Percentiles rank a stretch among this genome's conserved stretches.
phyloP scores from a whole-genome alignment of 129 eudicot genomes.

The Escallonia rubra region DNA sequence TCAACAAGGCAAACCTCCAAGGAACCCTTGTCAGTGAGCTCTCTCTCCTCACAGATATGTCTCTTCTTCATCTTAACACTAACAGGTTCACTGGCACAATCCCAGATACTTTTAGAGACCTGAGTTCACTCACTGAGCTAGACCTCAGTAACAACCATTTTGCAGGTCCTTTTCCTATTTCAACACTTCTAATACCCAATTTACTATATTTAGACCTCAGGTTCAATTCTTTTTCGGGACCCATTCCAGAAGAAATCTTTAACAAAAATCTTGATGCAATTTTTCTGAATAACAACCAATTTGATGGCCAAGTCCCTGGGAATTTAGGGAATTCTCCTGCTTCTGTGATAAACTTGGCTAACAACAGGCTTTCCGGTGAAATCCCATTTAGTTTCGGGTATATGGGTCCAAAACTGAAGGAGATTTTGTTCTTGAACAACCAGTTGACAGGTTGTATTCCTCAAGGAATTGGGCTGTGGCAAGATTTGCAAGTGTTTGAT shows the following conservation, averaged over 20 bases:
- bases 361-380: conserved; percentile 64
- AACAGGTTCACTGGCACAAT: conserved; percentile 74
- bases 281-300: conserved; percentile 67
- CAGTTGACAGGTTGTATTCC: conserved; percentile 87
- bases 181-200: conserved; percentile 47
- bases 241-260: conserved; percentile 69
- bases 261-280: conserved; percentile 75
- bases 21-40: conserved; percentile 71
- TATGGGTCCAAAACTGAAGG: conserved; percentile 63
- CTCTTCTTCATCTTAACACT: conserved; percentile 75
- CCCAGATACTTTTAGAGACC: conserved; percentile 48
- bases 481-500: conserved; percentile 77
- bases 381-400: conserved; percentile 72
- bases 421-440: conserved; percentile 73
- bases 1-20: conserved; percentile 74
- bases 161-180: conserved; percentile 65
- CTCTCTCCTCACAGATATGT: conserved; percentile 53
- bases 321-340: conserved; percentile 84
- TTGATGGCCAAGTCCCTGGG: conserved; percentile 61
- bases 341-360: conserved; percentile 82
- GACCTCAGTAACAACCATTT: conserved; percentile 88
- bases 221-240: conserved; percentile 64
- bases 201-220: conserved; percentile 81
- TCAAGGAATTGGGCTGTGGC: conserved; percentile 83
- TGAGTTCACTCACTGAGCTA: conserved; percentile 62